Base-by-base conservation (phyloP, 495 filamentous ascomycete species). In the Penicillium dipodomyicola region DNA sequence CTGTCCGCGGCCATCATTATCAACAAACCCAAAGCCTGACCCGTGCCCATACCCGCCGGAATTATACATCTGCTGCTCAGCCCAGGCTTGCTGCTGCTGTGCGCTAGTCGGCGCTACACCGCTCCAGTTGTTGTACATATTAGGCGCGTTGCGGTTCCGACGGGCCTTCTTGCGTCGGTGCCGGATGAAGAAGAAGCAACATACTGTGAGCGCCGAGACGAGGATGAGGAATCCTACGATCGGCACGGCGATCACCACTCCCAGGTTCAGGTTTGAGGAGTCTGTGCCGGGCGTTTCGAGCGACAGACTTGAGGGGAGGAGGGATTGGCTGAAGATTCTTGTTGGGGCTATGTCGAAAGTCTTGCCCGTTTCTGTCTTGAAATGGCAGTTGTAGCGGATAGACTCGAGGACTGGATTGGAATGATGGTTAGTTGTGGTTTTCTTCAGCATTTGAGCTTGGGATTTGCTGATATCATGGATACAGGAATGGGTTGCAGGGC, bases 371-470 rank as follows among this genome's bases (percentile, higher is more conserved):
- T 63, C 52, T 14, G 76, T 71, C 48, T 60, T 63, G 57, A 71
- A 77, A 50, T 78, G 70, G 65, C 80, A 82, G 55, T 79, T 77
- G 43, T 77, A 77, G 5, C 76, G 73, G 50, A 81, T 68, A 23
- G 78, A 69, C 63, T 79, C 75, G 54, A 82, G 67, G 64, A 81
- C 80, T 82, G 53, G n/a, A 17, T 47, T 23, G 11, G 27, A 14
- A 11, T 3, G 3, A 22, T 17, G 9, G 10, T 30, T 23, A 51
- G 54, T 49, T 32, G 22, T 30, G 30, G 5, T 33, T 27, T 14
- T 17, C 25, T 40, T 57, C n/a, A 0, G 14, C 12, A 12, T 17
- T 35, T 58, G 39, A 2, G 14, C 9, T 29, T 51, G 22, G 8
- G 9, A 23, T 19, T 33, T 35, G 30, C 52, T 54, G 30, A 45